These are phyloP conservation scores for Thamnidium elegans DNA, from an alignment of 192 early-diverging fungal genomes.

Conservation along the genomic window DNA sequence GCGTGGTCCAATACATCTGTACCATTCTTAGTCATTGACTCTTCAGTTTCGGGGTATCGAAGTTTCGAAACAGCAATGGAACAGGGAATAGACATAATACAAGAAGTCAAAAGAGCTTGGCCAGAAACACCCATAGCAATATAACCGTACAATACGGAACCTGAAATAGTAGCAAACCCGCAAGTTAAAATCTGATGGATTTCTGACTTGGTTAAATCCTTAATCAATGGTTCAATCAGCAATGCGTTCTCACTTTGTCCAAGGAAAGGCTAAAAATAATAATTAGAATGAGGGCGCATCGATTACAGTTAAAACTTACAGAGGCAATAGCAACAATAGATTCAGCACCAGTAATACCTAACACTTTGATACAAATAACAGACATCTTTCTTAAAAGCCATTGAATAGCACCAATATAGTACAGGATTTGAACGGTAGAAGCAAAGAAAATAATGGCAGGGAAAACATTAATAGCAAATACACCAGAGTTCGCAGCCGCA, in stretches of 20 bases:
- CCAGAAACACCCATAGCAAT: constrained; percentile 65
- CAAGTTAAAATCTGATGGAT: constrained; percentile 84
- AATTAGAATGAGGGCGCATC: too few relatives aligned
- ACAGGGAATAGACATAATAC: constrained; percentile 90
- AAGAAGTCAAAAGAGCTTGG: constrained; percentile 72
- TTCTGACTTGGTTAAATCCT: constrained; percentile 81
- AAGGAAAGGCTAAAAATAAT: constrained; percentile 58
- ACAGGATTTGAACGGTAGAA: constrained; percentile 77
- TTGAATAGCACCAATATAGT: constrained; percentile 83
- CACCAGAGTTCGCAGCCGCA: constrained; percentile 34
- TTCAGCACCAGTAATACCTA: constrained; percentile 79
- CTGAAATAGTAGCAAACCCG: constrained; percentile 89
- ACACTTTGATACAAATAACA: constrained; percentile 56
- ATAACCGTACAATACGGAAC: constrained; percentile 77
- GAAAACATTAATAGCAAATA: constrained; percentile 71
- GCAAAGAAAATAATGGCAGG: constrained; percentile 92
- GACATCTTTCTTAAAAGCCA: constrained; percentile 59
- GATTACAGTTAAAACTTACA: constrained; percentile 1
- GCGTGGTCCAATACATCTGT: constrained; percentile 58
- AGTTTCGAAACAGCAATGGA: constrained; percentile 83
- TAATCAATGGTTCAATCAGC: constrained; percentile 76
- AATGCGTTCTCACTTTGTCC: constrained; percentile 81
- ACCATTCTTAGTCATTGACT: constrained; percentile 70
- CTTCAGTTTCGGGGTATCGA: constrained; percentile 81
- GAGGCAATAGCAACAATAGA: constrained; percentile 83